Percentiles rank a stretch among this genome's conserved stretches.
Conservation (phyloP, 805 yeast genomes). For the Teunomyces atbi region DNA sequence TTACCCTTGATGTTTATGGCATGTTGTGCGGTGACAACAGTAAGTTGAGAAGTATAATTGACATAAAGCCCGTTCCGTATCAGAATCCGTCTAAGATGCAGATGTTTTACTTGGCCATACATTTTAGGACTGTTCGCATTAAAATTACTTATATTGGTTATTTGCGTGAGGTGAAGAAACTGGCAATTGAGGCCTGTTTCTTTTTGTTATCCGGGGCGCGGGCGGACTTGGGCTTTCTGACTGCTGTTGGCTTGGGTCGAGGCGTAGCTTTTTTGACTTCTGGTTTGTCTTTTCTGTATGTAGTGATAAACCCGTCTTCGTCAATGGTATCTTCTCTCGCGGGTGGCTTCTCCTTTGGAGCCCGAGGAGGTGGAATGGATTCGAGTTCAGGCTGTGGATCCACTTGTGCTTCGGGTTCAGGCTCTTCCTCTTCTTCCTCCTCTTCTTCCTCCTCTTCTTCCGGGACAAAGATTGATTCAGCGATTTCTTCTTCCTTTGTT, state of each 20-base stretch:
- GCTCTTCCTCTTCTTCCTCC: background rate
- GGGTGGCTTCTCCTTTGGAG: background rate
- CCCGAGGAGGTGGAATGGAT: background rate
- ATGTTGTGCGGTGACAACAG: too few species aligned
- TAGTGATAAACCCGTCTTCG: conserved; percentile 52
- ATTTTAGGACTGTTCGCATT: background rate
- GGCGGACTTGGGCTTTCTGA: conserved; percentile 7
- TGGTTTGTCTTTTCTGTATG: conserved; percentile 27
- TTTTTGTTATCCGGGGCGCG: conserved; percentile 17
- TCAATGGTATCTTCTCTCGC: conserved; percentile 26
- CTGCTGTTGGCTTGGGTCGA: conserved; percentile 12
- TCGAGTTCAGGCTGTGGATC: background rate
- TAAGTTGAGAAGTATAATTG: too few species aligned
- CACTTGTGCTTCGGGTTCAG: background rate
- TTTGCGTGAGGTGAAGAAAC: conserved; percentile 43
- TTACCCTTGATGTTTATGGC: background rate
- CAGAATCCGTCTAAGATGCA: too few species aligned
- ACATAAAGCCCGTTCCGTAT: too few species aligned
- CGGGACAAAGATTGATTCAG: conserved; percentile 7
- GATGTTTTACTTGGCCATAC: too few species aligned
- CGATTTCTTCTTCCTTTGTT: background rate
- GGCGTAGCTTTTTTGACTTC: conserved; percentile 10
- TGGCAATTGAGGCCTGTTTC: conserved; percentile 47
- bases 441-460: conserved; percentile 9
- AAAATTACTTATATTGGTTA: background rate